A percentile compares a stretch with the other conserved stretches of the same genome.
These are phyloP conservation scores for Prasinococcaceae sp. DNA, from an alignment of 139 green algal species.

Conservation along the genomic window DNA sequence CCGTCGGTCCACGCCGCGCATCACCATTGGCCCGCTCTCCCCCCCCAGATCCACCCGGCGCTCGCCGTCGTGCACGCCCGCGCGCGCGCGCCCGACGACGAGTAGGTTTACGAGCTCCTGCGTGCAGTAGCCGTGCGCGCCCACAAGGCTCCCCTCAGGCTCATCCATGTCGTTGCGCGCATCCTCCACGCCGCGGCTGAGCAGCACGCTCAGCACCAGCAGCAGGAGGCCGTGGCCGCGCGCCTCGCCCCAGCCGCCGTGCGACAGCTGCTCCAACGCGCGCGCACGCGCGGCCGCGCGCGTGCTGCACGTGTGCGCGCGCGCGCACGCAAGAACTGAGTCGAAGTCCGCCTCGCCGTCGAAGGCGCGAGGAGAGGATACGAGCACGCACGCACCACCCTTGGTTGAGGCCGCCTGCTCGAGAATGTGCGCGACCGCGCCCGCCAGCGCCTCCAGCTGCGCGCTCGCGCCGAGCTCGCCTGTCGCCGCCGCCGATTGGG, in stretches of 20 bases:
- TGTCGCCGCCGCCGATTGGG: too few relatives aligned
- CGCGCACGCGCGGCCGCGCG: not conserved
- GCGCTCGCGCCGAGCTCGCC: too few relatives aligned
- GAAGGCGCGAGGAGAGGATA: too few relatives aligned
- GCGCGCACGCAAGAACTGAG: too few relatives aligned
- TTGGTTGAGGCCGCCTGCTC: too few relatives aligned
- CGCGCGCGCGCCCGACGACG: constrained; percentile 24
- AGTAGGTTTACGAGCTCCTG: constrained; percentile 50
- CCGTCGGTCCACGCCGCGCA: not conserved
- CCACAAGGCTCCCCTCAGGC: constrained; percentile 24
- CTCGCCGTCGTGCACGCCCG: constrained; percentile 49
- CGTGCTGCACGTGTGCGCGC: not conserved
- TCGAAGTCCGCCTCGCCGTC: too few relatives aligned
- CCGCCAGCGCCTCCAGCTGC: too few relatives aligned
- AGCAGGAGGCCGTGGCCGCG: constrained; percentile 1
- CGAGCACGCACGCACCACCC: too few relatives aligned
- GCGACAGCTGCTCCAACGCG: not conserved
- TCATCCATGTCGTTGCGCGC: constrained; percentile 42
- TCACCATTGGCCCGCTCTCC: too few relatives aligned
- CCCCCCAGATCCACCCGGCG: constrained; percentile 6
- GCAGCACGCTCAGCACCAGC: constrained; percentile 2
- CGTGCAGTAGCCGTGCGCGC: constrained; percentile 40
- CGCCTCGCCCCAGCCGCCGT: not conserved
- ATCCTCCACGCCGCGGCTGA: not conserved
- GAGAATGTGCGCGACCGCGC: too few relatives aligned